These are phyloP conservation scores for Microbotryum lychnidis-dioicae DNA, from an alignment of 1,284 basidiomycete genomes.

Conservation along the genomic window DNA sequence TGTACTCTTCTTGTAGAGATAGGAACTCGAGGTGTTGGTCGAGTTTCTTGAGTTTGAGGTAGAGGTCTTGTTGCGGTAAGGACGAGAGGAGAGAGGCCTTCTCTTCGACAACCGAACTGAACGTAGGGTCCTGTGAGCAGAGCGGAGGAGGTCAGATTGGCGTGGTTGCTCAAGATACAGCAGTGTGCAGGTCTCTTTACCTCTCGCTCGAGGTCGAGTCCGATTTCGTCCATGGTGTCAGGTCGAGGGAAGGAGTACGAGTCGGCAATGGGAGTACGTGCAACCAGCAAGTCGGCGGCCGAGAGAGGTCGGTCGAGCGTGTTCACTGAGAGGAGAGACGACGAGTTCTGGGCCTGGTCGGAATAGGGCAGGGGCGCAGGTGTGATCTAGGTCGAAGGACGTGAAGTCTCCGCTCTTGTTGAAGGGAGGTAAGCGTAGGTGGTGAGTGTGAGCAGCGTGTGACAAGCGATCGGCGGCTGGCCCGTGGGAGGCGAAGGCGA, in stretches of 20 bases:
- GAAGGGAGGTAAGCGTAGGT: no score
- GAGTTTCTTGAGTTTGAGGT: slow-evolving; percentile 91
- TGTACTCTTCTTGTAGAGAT: slow-evolving; percentile 87
- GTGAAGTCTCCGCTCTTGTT: no score
- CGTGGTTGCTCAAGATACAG: not conserved
- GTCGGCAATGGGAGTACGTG: not conserved
- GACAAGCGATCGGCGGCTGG: no score
- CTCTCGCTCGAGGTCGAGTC: slow-evolving; percentile 74
- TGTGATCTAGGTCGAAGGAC: no score
- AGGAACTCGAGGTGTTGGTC: slow-evolving; percentile 87
- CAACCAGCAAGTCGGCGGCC: not conserved
- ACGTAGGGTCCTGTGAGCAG: slow-evolving; percentile 67
- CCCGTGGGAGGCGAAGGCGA: no score
- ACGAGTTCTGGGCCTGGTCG: no score
- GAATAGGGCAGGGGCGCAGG: no score
- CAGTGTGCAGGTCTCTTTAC: slow-evolving; percentile 45
- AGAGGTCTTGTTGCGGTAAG: slow-evolving; percentile 73
- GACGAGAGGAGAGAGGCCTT: slow-evolving; percentile 77
- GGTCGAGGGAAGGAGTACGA: not conserved
- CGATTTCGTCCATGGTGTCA: slow-evolving; percentile 47
- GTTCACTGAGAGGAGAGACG: no score
- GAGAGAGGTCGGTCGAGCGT: no score
- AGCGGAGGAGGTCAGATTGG: not conserved
- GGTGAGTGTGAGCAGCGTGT: no score
- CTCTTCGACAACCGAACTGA: slow-evolving; percentile 76